phyloP scores from a whole-genome alignment of 768 basidiomycete species.

The Tricholoma flavovirens region DNA sequence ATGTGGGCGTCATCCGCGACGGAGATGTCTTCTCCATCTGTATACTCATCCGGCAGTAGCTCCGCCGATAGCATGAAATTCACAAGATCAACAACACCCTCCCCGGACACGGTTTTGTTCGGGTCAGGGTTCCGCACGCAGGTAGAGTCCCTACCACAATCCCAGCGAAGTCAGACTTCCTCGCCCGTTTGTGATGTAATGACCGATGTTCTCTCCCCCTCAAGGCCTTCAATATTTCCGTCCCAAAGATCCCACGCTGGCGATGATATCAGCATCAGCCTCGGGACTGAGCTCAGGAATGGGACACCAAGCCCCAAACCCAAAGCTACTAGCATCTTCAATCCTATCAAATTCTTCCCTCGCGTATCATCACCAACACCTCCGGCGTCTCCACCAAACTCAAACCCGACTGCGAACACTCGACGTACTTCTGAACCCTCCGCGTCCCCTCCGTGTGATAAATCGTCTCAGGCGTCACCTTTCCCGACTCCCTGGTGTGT shows the following conservation, averaged over 20 bases:
- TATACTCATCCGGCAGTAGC: slow-evolving; percentile 38
- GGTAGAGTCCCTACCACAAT: slow-evolving; percentile 29
- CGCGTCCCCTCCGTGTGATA: slow-evolving; percentile 31
- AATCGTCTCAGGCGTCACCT: slow-evolving; percentile 32
- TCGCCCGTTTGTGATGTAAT: slow-evolving; percentile 35
- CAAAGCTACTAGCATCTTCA: slow-evolving; percentile 35
- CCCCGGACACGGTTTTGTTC: slow-evolving; percentile 26
- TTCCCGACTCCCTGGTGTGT: slow-evolving; percentile 28
- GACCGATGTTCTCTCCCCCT: slow-evolving; percentile 34
- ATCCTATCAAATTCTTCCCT: slow-evolving; percentile 43
- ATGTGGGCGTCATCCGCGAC: slow-evolving; percentile 43
- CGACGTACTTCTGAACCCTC: slow-evolving; percentile 25
- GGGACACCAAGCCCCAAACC: slow-evolving; percentile 7
- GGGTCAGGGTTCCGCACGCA: slow-evolving; percentile 25
- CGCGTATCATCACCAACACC: slow-evolving; percentile 41
- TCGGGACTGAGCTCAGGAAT: background rate
- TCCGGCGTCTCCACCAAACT: slow-evolving; percentile 25
- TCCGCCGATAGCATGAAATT: slow-evolving; percentile 26
- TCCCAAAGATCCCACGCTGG: slow-evolving; percentile 18
- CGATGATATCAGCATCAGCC: slow-evolving; percentile 7
- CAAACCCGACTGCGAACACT: slow-evolving; percentile 23
- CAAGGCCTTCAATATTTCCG: slow-evolving; percentile 29
- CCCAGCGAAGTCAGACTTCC: slow-evolving; percentile 38
- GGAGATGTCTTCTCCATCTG: slow-evolving; percentile 42
- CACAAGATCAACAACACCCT: slow-evolving; percentile 29